A percentile compares a stretch with the other conserved stretches of the same genome.
Evolutionary conservation across 2,329 filamentous ascomycete species (phyloP).

Genomic region (Tolypocladium tropicale): DNA sequence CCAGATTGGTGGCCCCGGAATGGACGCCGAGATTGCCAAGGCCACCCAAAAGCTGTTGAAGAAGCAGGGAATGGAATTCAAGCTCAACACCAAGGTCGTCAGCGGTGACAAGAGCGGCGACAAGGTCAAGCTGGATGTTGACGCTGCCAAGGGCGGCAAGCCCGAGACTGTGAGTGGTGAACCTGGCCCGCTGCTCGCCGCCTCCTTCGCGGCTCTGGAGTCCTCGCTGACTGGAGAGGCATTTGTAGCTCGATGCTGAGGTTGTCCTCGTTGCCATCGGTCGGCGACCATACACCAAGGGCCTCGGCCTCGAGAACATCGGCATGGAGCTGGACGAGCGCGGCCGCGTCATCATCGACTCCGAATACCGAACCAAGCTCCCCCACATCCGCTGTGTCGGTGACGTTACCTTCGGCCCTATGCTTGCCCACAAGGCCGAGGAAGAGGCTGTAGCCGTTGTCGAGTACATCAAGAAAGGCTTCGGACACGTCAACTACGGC

Average conservation of each 20-base stretch:
- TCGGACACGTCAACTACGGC: constrained; percentile 98
- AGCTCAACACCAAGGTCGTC: constrained; percentile 90
- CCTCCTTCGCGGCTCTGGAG: background rate
- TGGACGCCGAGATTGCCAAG: constrained; percentile 93
- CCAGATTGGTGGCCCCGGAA: constrained; percentile 94
- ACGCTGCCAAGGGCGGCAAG: constrained; percentile 95
- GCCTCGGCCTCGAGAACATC: constrained; percentile 88
- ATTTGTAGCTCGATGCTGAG: constrained; percentile 72
- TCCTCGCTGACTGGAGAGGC: background rate
- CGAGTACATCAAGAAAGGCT: constrained; percentile 96
- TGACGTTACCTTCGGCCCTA: constrained; percentile 93
- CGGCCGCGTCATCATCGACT: constrained; percentile 92
- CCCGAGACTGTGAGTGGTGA: constrained; percentile 61
- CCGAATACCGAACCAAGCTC: constrained; percentile 96
- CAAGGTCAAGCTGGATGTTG: constrained; percentile 71
- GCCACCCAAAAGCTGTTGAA: constrained; percentile 80
- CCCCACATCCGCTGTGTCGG: constrained; percentile 95
- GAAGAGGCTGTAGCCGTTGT: constrained; percentile 92
- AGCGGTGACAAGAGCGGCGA: constrained; percentile 73
- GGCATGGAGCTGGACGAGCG: constrained; percentile 87
- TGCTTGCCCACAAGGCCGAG: constrained; percentile 99
- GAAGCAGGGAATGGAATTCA: constrained; percentile 98
- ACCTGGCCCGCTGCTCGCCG: background rate
- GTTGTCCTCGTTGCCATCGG: constrained; percentile 96
- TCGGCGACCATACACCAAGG: constrained; percentile 85